phyloP scores from a whole-genome alignment of 495 filamentous ascomycete genomes.

The Cetradonia linearis region DNA sequence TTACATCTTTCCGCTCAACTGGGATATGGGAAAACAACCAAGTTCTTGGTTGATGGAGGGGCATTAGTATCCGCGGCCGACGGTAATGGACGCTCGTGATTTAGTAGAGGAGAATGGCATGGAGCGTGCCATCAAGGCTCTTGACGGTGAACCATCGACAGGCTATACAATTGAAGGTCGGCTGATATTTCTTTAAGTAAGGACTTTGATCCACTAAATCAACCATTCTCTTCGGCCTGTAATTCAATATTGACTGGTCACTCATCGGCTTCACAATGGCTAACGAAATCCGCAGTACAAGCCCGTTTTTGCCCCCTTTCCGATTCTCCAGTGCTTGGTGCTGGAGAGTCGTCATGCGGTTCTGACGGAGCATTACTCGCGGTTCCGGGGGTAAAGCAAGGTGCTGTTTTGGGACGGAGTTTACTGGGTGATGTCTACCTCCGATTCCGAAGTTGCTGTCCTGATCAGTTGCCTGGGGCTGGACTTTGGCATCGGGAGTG shows the following conservation, averaged over 20 bases:
- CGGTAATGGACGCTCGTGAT: not conserved
- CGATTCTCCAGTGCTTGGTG: not conserved
- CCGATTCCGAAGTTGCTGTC: not conserved
- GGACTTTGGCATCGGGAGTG: not conserved
- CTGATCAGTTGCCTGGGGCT: not conserved
- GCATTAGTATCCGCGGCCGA: not conserved
- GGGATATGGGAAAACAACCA: not conserved
- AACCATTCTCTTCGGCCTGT: too few species aligned
- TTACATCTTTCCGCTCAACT: not conserved
- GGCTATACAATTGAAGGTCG: not conserved
- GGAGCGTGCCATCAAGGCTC: not conserved
- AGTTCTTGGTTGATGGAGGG: not conserved
- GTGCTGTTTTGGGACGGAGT: not conserved
- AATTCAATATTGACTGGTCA: not conserved
- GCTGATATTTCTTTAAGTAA: not conserved
- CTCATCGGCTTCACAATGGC: not conserved
- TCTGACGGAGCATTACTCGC: not conserved
- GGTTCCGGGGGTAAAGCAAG: not conserved
- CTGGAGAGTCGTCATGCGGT: conserved; percentile 1
- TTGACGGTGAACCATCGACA: not conserved
- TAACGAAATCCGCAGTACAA: not conserved
- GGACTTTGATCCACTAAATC: too few species aligned
- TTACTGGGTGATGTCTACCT: not conserved
- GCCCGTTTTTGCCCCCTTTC: not conserved
- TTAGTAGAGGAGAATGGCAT: not conserved